Conservation (phyloP, 2,329 filamentous ascomycete genomes). For the Phyllosticta citriasiana region DNA sequence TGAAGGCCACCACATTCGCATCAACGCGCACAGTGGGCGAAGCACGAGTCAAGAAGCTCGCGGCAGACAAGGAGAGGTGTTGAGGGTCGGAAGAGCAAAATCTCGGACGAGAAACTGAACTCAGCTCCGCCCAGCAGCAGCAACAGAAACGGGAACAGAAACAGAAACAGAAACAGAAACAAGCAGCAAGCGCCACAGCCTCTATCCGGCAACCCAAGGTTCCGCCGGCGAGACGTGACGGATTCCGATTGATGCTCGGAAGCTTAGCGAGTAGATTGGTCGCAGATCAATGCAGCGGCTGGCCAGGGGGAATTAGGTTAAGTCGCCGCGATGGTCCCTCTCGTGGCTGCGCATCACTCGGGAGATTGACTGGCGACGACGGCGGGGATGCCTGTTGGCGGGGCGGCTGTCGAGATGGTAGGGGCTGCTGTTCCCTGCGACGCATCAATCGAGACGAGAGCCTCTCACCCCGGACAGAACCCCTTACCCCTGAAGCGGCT, state of each 20-base stretch:
- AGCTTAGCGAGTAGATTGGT: neutral
- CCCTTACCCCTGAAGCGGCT: neutral
- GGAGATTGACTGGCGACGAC: neutral
- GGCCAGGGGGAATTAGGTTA: too few species aligned
- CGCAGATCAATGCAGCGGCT: neutral
- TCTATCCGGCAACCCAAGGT: neutral
- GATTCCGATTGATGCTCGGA: neutral
- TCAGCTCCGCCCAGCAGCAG: neutral
- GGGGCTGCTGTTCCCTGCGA: neutral
- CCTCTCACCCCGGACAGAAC: neutral
- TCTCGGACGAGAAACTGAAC: neutral
- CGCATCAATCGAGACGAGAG: neutral
- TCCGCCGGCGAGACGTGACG: neutral
- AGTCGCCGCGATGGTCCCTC: neutral
- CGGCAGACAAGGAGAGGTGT: neutral
- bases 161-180: neutral
- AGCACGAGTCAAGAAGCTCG: neutral
- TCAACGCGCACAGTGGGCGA: neutral
- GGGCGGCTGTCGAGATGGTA: neutral
- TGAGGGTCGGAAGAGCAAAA: neutral
- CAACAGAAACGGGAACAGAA: neutral
- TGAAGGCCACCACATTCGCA: neutral
- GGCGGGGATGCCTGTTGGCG: neutral
- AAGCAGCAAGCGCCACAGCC: neutral
- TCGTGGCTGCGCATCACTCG: neutral